Evolutionary conservation across 2,329 filamentous ascomycete genomes (phyloP).

Genomic region (Tolypocladium tropicale): DNA sequence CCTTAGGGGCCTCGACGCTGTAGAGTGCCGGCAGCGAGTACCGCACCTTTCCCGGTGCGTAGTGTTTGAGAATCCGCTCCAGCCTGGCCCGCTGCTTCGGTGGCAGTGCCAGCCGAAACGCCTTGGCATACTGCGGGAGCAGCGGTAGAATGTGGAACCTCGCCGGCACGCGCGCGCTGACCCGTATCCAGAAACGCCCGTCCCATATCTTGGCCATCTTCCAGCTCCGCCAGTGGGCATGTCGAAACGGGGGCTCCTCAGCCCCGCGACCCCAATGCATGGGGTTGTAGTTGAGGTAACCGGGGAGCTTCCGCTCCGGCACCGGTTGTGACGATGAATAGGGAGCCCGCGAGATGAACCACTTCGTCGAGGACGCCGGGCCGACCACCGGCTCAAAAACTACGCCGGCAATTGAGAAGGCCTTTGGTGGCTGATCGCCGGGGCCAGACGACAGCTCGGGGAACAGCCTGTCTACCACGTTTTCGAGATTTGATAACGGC

Average conservation of each 20-base stretch:
- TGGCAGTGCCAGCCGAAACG: conserved; percentile 35
- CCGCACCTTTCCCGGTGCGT: conserved; percentile 44
- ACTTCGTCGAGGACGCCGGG: conserved; percentile 16
- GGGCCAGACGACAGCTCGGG: conserved; percentile 26
- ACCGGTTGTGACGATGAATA: conserved; percentile 29
- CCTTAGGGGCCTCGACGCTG: conserved; percentile 21
- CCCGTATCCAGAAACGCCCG: conserved; percentile 50
- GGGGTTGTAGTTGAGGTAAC: conserved; percentile 8
- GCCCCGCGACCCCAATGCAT: neutral
- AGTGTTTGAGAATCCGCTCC: conserved; percentile 31
- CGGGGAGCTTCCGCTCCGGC: conserved; percentile 14
- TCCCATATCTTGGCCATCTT: conserved; percentile 37
- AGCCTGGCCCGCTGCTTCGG: conserved; percentile 22
- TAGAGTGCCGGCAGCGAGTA: conserved; percentile 48
- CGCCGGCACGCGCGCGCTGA: conserved; percentile 31
- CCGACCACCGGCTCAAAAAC: conserved; percentile 23
- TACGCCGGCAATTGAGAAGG: conserved; percentile 30
- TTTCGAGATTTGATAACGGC: conserved; percentile 32
- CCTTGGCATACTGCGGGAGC: conserved; percentile 29
- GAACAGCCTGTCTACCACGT: conserved; percentile 36
- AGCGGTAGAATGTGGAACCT: conserved; percentile 36
- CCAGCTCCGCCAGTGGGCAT: conserved; percentile 18
- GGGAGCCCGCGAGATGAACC: conserved; percentile 37
- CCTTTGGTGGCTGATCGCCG: conserved; percentile 16
- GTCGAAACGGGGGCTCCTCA: conserved; percentile 4